These are phyloP conservation scores for Gossypium trilobum DNA, from an alignment of 441 rosid species.

Conservation along the genomic window DNA sequence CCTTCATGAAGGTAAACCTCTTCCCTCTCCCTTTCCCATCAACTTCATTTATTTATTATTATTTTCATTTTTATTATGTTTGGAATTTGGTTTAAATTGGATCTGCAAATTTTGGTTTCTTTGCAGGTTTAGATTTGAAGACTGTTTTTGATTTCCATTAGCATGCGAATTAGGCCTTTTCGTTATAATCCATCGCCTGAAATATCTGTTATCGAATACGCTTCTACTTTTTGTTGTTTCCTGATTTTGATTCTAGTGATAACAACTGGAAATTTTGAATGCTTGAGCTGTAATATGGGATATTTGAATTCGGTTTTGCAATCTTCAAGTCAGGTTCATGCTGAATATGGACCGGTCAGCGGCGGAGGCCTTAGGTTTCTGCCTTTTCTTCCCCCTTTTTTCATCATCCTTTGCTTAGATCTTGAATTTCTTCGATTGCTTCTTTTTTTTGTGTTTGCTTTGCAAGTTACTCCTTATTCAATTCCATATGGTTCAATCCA, in stretches of 20 bases:
- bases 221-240: conserved; percentile 9
- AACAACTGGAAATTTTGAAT: conserved; percentile 15
- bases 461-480: not conserved
- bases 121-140: not conserved
- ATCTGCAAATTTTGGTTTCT: not conserved
- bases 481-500: no score
- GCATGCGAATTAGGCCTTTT: conserved; percentile 7
- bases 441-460: not conserved
- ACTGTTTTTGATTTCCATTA: not conserved
- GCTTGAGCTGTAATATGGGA: conserved; percentile 39
- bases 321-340: conserved; percentile 61
- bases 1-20: conserved; percentile 18
- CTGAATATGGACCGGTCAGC: conserved; percentile 67
- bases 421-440: not conserved
- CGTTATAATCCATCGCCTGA: not conserved
- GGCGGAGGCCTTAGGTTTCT: conserved; percentile 86
- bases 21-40: not conserved
- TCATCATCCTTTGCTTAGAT: not conserved
- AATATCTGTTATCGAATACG: conserved; percentile 6
- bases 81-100: not conserved
- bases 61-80: not conserved
- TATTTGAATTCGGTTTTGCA: conserved; percentile 70
- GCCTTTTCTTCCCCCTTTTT: not conserved
- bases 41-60: not conserved
- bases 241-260: conserved; percentile 18